These are phyloP conservation scores for Shiraia bambusicola DNA, from an alignment of 2,329 filamentous ascomycete species.

Conservation along the genomic window DNA sequence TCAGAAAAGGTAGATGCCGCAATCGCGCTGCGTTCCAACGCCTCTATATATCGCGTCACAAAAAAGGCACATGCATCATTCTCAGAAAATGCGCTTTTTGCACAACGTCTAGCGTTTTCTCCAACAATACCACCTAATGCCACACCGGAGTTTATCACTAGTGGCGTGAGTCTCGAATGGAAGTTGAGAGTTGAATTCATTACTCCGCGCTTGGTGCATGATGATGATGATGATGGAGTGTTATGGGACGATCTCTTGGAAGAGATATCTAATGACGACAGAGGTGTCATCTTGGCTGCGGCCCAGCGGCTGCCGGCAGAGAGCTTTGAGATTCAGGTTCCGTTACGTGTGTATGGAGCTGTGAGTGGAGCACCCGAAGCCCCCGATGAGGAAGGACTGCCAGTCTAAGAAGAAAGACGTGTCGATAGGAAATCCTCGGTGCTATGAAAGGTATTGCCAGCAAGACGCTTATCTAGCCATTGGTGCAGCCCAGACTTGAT, in stretches of 20 bases:
- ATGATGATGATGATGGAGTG: conserved; percentile 30
- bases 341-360: conserved; percentile 74
- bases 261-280: conserved; percentile 74
- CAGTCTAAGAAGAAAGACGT: conserved; percentile 25
- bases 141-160: conserved; percentile 91
- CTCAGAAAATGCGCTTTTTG: conserved; percentile 81
- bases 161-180: conserved; percentile 84
- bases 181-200: conserved; percentile 90
- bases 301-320: conserved; percentile 78
- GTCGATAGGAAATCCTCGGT: neutral
- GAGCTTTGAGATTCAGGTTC: conserved; percentile 87
- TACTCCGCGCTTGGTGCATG: conserved; percentile 61
- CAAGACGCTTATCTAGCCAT: too few relatives aligned
- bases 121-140: conserved; percentile 80
- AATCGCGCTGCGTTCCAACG: conserved; percentile 79
- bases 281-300: conserved; percentile 74
- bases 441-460: too few relatives aligned
- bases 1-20: conserved; percentile 78
- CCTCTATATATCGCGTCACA: conserved; percentile 84
- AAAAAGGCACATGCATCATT: conserved; percentile 75
- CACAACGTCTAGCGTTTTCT: conserved; percentile 74
- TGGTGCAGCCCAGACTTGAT: too few relatives aligned
- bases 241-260: conserved; percentile 63
- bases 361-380: conserved; percentile 46
- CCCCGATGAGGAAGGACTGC: conserved; percentile 35